Percentiles rank a stretch among this genome's conserved stretches.
Conservation (phyloP, 2,329 filamentous ascomycete genomes). For the Xylaria sp. region DNA sequence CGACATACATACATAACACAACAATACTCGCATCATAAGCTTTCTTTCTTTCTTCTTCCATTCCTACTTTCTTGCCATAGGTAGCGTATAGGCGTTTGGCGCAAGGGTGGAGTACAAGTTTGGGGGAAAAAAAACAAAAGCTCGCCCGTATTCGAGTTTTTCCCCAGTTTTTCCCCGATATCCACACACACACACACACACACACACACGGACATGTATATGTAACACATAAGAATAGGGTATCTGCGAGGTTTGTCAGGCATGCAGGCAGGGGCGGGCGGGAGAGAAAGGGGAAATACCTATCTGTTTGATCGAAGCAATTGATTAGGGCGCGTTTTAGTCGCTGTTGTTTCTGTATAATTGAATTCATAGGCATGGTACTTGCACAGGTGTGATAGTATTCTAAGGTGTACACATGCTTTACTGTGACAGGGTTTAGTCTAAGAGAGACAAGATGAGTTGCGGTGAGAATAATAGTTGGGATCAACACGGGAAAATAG, state of each 20-base stretch:
- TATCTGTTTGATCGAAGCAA: neutral
- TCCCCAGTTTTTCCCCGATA: neutral
- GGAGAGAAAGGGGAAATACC: neutral
- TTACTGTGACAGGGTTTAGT: neutral
- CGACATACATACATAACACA: neutral
- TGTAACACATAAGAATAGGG: neutral
- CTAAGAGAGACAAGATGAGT: neutral
- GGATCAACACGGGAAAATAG: neutral
- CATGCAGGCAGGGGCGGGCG: neutral
- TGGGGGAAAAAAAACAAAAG: neutral
- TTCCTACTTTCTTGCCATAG: neutral
- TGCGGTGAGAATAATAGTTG: neutral
- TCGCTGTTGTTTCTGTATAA: neutral
- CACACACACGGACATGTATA: neutral
- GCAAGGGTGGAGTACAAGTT: neutral
- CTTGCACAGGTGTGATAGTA: neutral
- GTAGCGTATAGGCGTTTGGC: constrained; percentile 2
- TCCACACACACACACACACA: neutral
- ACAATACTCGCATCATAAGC: too few relatives aligned
- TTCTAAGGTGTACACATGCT: neutral
- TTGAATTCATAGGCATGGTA: neutral
- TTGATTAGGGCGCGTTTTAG: neutral
- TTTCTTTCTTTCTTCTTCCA: neutral
- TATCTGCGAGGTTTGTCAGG: neutral
- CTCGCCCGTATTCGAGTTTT: too few relatives aligned